Base-by-base conservation (phyloP, 2,329 filamentous ascomycete species). In the Zelopaecilomyces penicillatus region DNA sequence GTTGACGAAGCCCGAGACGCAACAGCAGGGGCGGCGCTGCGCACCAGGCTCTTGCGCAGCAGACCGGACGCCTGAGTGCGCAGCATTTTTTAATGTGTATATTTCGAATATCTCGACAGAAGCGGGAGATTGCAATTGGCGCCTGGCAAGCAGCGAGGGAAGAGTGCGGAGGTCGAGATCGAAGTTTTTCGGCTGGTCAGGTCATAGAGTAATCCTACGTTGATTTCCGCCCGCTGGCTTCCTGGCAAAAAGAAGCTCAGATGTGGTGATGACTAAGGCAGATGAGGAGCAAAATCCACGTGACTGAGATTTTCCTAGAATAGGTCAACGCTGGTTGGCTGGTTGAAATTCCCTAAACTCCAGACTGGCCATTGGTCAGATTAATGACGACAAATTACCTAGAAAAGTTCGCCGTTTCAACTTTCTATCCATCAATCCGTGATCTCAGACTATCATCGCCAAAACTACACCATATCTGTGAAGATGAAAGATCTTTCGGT, bases 1-100 rank as follows among this genome's bases (percentile, higher is more conserved):
- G 86, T 86, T 59, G 85, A 80, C 60, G 79, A 73, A 63, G 73
- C 72, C 56, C 70, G 69, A 52, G 69, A 65, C 59, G 68, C 67
- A 58, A 71, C 65, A 60, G 71, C 65, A 54, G 65, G 60, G 58
- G 68, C 66, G 47, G 46, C 48, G 66, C 64, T 65, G 65, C 65
- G 65, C 63, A 62, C 65, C 59, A 66, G 57, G 61, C 61, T 59
- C 64, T 68, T 66, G 66, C 74, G 75, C 67, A 77, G 67, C 62
- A 75, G 63, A 55, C 69, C 70, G 54, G 73, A 68, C 56, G 71
- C 68, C 54, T 69, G 65, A 58, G 73, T 71, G 66, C 75, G 75
- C 66, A 78, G 68, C 75, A 78, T 78, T 54, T 59, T 69, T 50
- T 50, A 41, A 42, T 37, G 48, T 44, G 50, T 46, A 3, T 19